Evolutionary conservation across 495 filamentous ascomycete genomes (phyloP).

Genomic region (Aspergillus incahuasiensis): DNA sequence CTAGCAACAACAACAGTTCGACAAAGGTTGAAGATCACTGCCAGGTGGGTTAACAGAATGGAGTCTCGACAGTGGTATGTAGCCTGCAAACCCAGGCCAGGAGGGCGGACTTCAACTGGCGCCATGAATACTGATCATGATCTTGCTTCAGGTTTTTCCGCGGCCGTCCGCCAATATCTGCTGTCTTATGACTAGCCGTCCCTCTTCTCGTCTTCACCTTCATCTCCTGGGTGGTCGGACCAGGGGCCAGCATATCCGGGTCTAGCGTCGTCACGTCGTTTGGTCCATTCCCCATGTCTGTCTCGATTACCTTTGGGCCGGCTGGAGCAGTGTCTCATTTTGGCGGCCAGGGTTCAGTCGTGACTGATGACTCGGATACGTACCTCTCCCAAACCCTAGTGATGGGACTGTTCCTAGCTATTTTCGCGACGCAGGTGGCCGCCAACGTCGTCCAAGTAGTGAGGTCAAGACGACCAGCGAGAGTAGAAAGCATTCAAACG

Average conservation of each 20-base stretch:
- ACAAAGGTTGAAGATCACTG: conserved; percentile 74
- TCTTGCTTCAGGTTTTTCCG: conserved; percentile 23
- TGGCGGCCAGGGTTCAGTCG: conserved; percentile 6
- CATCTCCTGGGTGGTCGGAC: conserved; percentile 23
- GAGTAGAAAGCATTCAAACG: conserved; percentile 4
- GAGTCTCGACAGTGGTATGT: conserved; percentile 71
- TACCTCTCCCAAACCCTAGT: conserved; percentile 36
- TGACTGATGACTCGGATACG: conserved; percentile 15
- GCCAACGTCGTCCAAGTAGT: conserved; percentile 30
- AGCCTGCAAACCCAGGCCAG: neutral
- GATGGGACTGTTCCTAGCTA: conserved; percentile 30
- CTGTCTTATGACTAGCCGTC: conserved; percentile 50
- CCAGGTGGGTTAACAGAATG: conserved; percentile 67
- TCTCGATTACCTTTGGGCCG: conserved; percentile 40
- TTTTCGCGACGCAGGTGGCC: conserved; percentile 34
- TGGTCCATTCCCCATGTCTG: conserved; percentile 35
- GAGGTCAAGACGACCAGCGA: conserved; percentile 21
- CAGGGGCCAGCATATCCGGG: conserved; percentile 24
- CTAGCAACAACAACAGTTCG: conserved; percentile 68
- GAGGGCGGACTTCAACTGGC: conserved; percentile 8
- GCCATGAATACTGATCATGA: conserved; percentile 13
- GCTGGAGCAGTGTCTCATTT: conserved; percentile 11
- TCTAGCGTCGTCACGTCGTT: conserved; percentile 29
- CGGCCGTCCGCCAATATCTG: conserved; percentile 27
- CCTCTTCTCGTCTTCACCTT: conserved; percentile 40